phyloP scores from a whole-genome alignment of 805 yeast genomes.

The Candida ficus region DNA sequence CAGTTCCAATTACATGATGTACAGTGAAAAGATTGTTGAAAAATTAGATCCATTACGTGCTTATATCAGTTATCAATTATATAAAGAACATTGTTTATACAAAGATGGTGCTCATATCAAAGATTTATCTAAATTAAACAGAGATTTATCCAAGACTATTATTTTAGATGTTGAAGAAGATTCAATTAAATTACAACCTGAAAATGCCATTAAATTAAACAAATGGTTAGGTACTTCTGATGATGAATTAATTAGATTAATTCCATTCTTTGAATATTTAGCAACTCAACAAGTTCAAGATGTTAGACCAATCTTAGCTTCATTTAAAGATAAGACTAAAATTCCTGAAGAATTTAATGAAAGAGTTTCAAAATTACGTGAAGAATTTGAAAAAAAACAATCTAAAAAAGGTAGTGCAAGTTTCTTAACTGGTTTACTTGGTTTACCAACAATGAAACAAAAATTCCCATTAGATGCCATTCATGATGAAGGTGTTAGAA shows the following conservation, averaged over 20 bases:
- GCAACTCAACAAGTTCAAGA: slow-evolving; percentile 84
- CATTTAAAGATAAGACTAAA: slow-evolving; percentile 61
- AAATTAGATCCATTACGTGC: slow-evolving; percentile 94
- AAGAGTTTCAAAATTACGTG: slow-evolving; percentile 73
- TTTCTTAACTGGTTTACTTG: slow-evolving; percentile 59
- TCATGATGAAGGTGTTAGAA: slow-evolving; percentile 89
- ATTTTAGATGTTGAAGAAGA: slow-evolving; percentile 75
- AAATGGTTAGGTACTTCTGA: slow-evolving; percentile 87
- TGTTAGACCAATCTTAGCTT: slow-evolving; percentile 79
- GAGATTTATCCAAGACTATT: slow-evolving; percentile 80
- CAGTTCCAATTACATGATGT: slow-evolving; percentile 78
- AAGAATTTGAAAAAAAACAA: slow-evolving; percentile 59
- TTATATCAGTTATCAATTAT: slow-evolving; percentile 78
- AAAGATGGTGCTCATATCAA: slow-evolving; percentile 86
- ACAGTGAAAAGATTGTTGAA: slow-evolving; percentile 76
- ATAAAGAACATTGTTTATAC: slow-evolving; percentile 81
- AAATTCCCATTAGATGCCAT: slow-evolving; percentile 75
- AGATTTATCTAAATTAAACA: slow-evolving; percentile 84
- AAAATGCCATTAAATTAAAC: slow-evolving; percentile 80
- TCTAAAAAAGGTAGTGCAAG: slow-evolving; percentile 36
- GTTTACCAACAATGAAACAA: slow-evolving; percentile 46
- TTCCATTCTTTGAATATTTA: slow-evolving; percentile 90
- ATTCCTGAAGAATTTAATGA: slow-evolving; percentile 75
- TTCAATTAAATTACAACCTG: slow-evolving; percentile 79
- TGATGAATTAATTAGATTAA: slow-evolving; percentile 71